phyloP scores from a whole-genome alignment of 768 basidiomycete species.

The Phaeotremella fagi region DNA sequence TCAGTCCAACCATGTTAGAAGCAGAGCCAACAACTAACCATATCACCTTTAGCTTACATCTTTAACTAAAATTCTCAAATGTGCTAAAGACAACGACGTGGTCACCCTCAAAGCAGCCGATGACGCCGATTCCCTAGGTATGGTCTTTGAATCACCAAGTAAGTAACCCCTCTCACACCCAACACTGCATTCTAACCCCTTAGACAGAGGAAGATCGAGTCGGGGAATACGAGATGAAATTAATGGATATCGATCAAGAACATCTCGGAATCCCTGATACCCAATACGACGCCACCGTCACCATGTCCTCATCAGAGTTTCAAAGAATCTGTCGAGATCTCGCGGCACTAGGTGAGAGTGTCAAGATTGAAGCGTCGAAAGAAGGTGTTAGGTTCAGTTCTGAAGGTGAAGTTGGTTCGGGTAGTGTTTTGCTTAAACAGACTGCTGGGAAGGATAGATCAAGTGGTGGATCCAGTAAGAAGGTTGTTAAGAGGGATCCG shows the following conservation, averaged over 20 bases:
- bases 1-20: slow-evolving; percentile 21
- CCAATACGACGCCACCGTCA: slow-evolving; percentile 88
- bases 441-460: slow-evolving; percentile 44
- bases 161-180: no score
- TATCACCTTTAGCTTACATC: slow-evolving; percentile 66
- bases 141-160: slow-evolving; percentile 89
- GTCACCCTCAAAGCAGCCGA: slow-evolving; percentile 87
- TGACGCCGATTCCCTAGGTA: slow-evolving; percentile 78
- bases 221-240: slow-evolving; percentile 97
- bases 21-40: no score
- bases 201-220: slow-evolving; percentile 77
- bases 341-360: slow-evolving; percentile 81
- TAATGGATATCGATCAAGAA: slow-evolving; percentile 98
- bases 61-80: slow-evolving; percentile 91
- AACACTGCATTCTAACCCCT: not conserved
- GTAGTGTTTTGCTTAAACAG: slow-evolving; percentile 75
- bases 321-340: slow-evolving; percentile 88
- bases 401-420: slow-evolving; percentile 93
- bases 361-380: slow-evolving; percentile 91
- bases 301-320: slow-evolving; percentile 81
- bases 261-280: slow-evolving; percentile 94
- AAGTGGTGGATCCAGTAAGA: slow-evolving; percentile 20
- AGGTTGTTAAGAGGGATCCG: slow-evolving; percentile 48
- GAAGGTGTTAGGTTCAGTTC: slow-evolving; percentile 89
- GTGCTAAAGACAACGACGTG: slow-evolving; percentile 91